These are phyloP conservation scores for Amesomyces nigricolor DNA, from an alignment of 2,329 filamentous ascomycete genomes.

Conservation along the genomic window DNA sequence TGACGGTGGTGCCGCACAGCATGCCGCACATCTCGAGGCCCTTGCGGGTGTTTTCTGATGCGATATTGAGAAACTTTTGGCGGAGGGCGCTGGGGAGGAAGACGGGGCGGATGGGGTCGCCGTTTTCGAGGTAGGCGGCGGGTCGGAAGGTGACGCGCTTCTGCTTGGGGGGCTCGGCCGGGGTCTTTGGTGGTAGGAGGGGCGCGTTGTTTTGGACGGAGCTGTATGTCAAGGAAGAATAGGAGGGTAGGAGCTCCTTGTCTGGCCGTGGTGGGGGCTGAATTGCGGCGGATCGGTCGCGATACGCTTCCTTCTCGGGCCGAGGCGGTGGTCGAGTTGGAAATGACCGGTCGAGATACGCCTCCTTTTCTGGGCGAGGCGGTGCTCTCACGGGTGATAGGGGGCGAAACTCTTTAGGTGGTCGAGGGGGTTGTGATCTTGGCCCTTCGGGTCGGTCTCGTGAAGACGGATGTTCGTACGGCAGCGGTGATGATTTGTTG, in stretches of 20 bases:
- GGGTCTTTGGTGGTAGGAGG: conserved; percentile 32
- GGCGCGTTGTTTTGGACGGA: conserved; percentile 21
- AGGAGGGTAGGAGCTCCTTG: conserved; percentile 26
- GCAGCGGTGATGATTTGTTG: conserved; percentile 44
- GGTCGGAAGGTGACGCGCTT: conserved; percentile 72
- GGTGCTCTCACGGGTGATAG: conserved; percentile 20
- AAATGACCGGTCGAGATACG: background rate
- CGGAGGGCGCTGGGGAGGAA: conserved; percentile 78
- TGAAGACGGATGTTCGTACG: conserved; percentile 36
- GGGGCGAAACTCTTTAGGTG: conserved; percentile 32
- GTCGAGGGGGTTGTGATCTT: conserved; percentile 29
- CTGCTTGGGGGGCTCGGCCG: conserved; percentile 38
- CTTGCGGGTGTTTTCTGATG: conserved; percentile 66
- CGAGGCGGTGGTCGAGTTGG: conserved; percentile 26
- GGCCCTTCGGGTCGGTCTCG: conserved; percentile 25
- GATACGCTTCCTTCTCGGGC: conserved; percentile 27
- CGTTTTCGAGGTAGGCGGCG: conserved; percentile 84
- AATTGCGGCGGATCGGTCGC: background rate
- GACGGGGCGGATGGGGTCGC: conserved; percentile 76
- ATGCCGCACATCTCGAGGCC: conserved; percentile 96
- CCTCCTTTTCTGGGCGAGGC: conserved; percentile 30
- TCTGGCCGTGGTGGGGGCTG: conserved; percentile 29
- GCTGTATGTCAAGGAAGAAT: conserved; percentile 27
- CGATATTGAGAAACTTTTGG: conserved; percentile 66
- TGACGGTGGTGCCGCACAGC: conserved; percentile 81